These are phyloP conservation scores for Apiospora rasikravindrae DNA, from an alignment of 2,329 filamentous ascomycete genomes.

Conservation along the genomic window DNA sequence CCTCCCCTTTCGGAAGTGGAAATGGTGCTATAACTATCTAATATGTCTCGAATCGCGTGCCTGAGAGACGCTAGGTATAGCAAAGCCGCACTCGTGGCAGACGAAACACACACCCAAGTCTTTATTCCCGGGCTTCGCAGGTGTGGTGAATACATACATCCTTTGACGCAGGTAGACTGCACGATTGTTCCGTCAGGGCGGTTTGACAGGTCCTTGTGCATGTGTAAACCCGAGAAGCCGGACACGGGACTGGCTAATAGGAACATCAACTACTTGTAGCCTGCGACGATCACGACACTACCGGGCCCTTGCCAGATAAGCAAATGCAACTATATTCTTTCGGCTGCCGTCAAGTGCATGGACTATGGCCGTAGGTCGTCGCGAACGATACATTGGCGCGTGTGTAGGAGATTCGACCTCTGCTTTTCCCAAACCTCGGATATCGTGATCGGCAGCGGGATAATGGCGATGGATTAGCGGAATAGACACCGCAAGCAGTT, in stretches of 20 bases:
- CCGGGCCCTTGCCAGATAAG: background rate
- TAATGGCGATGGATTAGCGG: background rate
- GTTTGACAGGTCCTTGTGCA: background rate
- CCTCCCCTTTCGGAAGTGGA: background rate
- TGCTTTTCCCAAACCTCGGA: background rate
- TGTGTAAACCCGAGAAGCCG: background rate
- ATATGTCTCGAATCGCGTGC: background rate
- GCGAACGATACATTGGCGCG: background rate
- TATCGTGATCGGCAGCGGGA: background rate
- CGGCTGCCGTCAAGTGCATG: background rate
- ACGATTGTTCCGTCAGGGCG: background rate
- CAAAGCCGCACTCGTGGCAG: background rate
- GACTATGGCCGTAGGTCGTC: background rate
- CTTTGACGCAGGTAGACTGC: background rate
- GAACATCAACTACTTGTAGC: background rate
- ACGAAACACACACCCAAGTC: background rate
- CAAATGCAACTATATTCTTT: background rate
- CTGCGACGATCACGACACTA: background rate
- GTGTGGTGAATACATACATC: background rate
- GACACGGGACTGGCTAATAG: background rate
- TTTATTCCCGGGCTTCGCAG: background rate
- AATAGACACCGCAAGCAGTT: background rate
- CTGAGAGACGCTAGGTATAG: background rate
- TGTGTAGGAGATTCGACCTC: background rate
- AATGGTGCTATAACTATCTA: background rate